A percentile compares a stretch with the other conserved stretches of the same genome.
Conservation (phyloP, 805 yeast species). For the Yamadazyma philogaea region DNA sequence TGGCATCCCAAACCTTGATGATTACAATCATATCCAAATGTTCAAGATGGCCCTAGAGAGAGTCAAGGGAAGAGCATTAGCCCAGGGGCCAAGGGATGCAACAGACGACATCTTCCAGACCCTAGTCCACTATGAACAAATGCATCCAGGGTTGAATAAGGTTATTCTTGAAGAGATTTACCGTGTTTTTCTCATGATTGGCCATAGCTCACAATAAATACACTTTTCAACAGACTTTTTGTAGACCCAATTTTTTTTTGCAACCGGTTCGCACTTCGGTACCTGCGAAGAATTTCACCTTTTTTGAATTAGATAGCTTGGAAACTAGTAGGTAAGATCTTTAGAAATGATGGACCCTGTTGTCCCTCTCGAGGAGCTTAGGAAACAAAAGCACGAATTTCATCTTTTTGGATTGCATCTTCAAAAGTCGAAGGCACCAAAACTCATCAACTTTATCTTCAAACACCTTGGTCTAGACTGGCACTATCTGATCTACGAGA, state of each 20-base stretch:
- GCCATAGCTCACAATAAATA: neutral
- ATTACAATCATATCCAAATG: neutral
- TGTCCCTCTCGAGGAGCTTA: constrained; percentile 7
- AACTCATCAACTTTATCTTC: constrained; percentile 24
- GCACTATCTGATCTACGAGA: constrained; percentile 23
- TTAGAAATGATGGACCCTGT: neutral
- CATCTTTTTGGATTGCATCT: constrained; percentile 23
- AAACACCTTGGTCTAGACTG: constrained; percentile 21
- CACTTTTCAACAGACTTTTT: neutral
- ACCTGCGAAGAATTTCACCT: neutral
- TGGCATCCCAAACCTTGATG: neutral
- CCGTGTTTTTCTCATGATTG: neutral
- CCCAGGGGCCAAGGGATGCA: constrained; percentile 43
- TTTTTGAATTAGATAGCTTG: too few species aligned
- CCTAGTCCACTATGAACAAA: constrained; percentile 45
- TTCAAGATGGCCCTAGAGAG: constrained; percentile 15
- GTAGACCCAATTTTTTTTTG: neutral
- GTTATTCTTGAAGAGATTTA: constrained; percentile 51
- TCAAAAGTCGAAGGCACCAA: constrained; percentile 26
- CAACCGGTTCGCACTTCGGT: neutral
- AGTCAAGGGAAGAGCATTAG: constrained; percentile 51
- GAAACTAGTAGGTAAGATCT: too few species aligned
- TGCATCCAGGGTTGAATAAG: constrained; percentile 61
- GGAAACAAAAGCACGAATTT: constrained; percentile 6
- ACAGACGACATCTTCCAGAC: constrained; percentile 43